Evolutionary conservation across 1,284 basidiomycete genomes (phyloP).

Genomic region (Boletus sp.): DNA sequence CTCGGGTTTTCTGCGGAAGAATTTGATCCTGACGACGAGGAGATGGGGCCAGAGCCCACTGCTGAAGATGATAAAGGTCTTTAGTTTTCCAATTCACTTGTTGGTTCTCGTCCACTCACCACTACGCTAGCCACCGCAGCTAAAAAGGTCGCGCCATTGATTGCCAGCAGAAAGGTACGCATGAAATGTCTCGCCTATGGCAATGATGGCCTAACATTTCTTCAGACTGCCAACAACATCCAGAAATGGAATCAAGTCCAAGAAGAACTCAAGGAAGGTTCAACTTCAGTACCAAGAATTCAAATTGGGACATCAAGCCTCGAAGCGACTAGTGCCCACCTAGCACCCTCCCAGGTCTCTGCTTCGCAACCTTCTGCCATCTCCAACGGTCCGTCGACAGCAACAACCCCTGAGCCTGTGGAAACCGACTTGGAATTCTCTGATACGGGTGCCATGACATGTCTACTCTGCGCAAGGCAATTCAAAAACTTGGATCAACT

Average conservation of each 20-base stretch:
- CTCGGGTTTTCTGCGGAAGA: slow-evolving; percentile 58
- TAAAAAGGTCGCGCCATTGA: slow-evolving; percentile 82
- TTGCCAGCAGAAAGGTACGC: slow-evolving; percentile 86
- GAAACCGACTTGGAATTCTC: slow-evolving; percentile 77
- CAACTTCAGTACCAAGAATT: slow-evolving; percentile 33
- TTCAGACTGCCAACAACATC: slow-evolving; percentile 84
- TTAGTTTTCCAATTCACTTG: slow-evolving; percentile 16
- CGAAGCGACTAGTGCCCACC: slow-evolving; percentile 10
- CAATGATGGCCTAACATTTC: neutral
- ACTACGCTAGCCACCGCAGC: slow-evolving; percentile 52
- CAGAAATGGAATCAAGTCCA: slow-evolving; percentile 95
- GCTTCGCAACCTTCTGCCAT: slow-evolving; percentile 24
- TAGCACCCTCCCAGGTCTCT: slow-evolving; percentile 10
- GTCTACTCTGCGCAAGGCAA: slow-evolving; percentile 88
- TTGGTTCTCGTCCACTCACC: slow-evolving; percentile 34
- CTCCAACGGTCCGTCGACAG: slow-evolving; percentile 29
- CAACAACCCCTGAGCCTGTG: slow-evolving; percentile 43
- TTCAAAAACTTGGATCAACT: slow-evolving; percentile 88
- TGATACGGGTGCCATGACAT: slow-evolving; percentile 72
- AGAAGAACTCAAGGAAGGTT: slow-evolving; percentile 68
- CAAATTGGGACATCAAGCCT: slow-evolving; percentile 16
- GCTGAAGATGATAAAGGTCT: slow-evolving; percentile 63
- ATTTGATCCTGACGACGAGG: slow-evolving; percentile 46
- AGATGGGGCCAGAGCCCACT: slow-evolving; percentile 34
- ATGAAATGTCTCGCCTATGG: neutral